These are phyloP conservation scores for Gynandropsis gynandra DNA, from an alignment of 345 rosid species.

Conservation along the genomic window DNA sequence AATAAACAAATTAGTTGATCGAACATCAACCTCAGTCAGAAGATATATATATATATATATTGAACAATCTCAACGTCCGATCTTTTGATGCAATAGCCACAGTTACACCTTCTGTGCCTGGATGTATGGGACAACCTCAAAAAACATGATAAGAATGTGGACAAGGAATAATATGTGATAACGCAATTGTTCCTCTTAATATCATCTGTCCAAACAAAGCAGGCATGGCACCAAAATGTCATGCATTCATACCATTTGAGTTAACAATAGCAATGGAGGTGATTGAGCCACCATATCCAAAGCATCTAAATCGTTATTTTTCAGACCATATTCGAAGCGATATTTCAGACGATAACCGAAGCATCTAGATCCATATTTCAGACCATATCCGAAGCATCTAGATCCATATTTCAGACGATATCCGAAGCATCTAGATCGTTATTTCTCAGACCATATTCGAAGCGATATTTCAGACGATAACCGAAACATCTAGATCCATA, in stretches of 20 bases:
- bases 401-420: constrained; percentile 14
- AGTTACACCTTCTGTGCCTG: constrained; percentile 42
- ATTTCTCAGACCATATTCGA: constrained; percentile 64
- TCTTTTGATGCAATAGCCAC: constrained; percentile 93
- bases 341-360: no score
- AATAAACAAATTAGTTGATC: constrained; percentile 17
- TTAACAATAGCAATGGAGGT: constrained; percentile 60
- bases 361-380: no score
- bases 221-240: not conserved
- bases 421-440: constrained; percentile 61
- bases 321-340: constrained; percentile 52
- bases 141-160: not conserved
- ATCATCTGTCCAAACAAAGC: not conserved
- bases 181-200: not conserved
- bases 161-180: not conserved
- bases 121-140: constrained; percentile 13
- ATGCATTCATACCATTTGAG: constrained; percentile 39
- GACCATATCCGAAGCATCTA: no score
- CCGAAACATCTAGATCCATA: no score
- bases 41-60: constrained; percentile 41
- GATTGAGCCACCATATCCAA: constrained; percentile 57
- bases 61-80: constrained; percentile 79
- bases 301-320: no score
- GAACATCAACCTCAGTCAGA: not conserved
- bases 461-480: no score